Percentiles rank a stretch among this genome's conserved stretches.
Conservation (phyloP, 1,284 basidiomycete genomes). For the Pterula multifida region DNA sequence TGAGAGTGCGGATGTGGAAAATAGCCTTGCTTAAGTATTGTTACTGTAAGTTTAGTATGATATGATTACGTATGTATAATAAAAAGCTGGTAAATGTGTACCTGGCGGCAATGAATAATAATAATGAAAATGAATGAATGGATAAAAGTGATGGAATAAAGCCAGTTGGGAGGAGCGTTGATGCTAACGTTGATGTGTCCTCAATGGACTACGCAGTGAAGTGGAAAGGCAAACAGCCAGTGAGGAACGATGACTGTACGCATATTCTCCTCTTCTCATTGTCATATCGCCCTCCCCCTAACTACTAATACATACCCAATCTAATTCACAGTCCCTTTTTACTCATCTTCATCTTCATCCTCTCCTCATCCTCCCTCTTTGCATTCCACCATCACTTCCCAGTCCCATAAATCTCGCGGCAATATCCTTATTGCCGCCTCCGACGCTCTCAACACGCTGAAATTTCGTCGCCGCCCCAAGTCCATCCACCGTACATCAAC, state of each 20-base stretch:
- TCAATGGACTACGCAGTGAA: neutral
- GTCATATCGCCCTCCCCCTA: too few relatives aligned
- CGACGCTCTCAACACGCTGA: conserved; percentile 31
- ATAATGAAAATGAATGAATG: neutral
- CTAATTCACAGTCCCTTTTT: neutral
- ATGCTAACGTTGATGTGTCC: neutral
- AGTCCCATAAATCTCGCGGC: conserved; percentile 18
- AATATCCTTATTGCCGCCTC: conserved; percentile 46
- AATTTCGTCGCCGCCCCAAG: conserved; percentile 32
- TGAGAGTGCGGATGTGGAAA: conserved; percentile 85
- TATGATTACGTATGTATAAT: too few relatives aligned
- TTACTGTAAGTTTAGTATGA: too few relatives aligned
- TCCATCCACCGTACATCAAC: conserved; percentile 29
- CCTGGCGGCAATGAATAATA: too few relatives aligned
- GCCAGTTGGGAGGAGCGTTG: neutral
- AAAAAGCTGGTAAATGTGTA: neutral
- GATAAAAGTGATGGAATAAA: neutral
- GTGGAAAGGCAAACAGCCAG: neutral
- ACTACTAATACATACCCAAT: too few relatives aligned
- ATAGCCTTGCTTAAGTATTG: conserved; percentile 53
- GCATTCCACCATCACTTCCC: neutral
- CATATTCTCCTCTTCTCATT: neutral
- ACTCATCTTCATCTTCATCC: neutral
- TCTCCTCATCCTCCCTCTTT: neutral
- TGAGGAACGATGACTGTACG: neutral